These are phyloP conservation scores for Pleurotus citrinopileatus DNA, from an alignment of 768 basidiomycete genomes.

Conservation along the genomic window DNA sequence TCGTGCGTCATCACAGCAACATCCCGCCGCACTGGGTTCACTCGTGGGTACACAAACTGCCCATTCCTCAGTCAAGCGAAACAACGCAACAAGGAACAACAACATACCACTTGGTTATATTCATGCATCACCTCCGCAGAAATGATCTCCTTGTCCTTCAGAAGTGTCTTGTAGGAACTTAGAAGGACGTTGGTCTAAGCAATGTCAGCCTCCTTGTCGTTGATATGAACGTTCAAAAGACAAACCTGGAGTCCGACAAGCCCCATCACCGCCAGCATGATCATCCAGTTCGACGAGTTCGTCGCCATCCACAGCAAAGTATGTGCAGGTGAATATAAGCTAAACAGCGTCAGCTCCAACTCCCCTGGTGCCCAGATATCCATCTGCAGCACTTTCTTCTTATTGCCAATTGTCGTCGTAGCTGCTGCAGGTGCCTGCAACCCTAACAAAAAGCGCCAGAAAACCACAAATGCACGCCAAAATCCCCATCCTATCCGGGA, in stretches of 20 bases:
- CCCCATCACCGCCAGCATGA: constrained; percentile 68
- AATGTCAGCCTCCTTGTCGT: not conserved
- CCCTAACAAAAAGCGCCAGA: constrained; percentile 68
- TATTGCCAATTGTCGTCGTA: constrained; percentile 33
- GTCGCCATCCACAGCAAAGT: constrained; percentile 71
- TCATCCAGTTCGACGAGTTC: constrained; percentile 71
- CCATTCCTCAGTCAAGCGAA: constrained; percentile 8
- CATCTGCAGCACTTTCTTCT: constrained; percentile 66
- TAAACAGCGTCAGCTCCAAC: constrained; percentile 66
- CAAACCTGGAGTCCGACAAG: constrained; percentile 63
- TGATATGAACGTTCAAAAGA: constrained; percentile 9
- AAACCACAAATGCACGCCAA: constrained; percentile 53
- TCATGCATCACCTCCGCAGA: constrained; percentile 81
- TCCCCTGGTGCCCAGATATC: constrained; percentile 78
- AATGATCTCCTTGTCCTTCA: constrained; percentile 76
- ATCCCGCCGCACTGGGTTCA: constrained; percentile 74
- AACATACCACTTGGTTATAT: constrained; percentile 73
- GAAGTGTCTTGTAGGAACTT: constrained; percentile 54
- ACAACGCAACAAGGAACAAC: not conserved
- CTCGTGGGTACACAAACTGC: constrained; percentile 82
- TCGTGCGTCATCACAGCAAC: constrained; percentile 85
- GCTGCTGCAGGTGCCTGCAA: constrained; percentile 42
- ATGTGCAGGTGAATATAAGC: constrained; percentile 78
- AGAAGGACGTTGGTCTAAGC: constrained; percentile 47
- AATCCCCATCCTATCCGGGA: constrained; percentile 39